phyloP scores from a whole-genome alignment of 257 asterid species.

The Gentiana straminea region DNA sequence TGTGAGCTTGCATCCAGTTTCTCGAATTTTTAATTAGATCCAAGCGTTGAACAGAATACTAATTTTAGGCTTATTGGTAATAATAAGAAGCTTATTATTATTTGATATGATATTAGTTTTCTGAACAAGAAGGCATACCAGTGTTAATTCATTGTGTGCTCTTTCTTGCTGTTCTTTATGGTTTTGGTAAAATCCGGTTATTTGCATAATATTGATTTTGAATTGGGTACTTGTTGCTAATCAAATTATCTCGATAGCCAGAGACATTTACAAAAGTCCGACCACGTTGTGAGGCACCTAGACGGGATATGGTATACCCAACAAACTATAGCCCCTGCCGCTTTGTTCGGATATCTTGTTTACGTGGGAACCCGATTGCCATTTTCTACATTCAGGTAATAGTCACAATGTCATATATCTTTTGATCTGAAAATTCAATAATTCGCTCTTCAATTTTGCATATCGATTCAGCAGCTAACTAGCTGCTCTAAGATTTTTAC shows the following conservation, averaged over 20 bases:
- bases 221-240: slow-evolving; percentile 5
- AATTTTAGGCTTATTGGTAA: too few species aligned
- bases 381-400: slow-evolving; percentile 86
- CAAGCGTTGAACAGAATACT: too few species aligned
- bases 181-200: neutral
- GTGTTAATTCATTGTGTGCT: too few species aligned
- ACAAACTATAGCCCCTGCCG: slow-evolving; percentile 87
- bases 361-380: slow-evolving; percentile 97
- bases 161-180: slow-evolving; percentile 1
- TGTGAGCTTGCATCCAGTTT: too few species aligned
- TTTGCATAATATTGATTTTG: neutral
- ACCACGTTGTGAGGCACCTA: slow-evolving; percentile 98
- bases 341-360: slow-evolving; percentile 87
- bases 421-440: slow-evolving; percentile 13
- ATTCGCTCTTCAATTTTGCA: neutral
- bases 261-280: slow-evolving; percentile 87
- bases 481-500: neutral
- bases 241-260: slow-evolving; percentile 51
- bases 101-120: too few species aligned
- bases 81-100: too few species aligned
- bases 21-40: too few species aligned
- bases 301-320: slow-evolving; percentile 86
- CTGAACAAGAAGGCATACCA: too few species aligned
- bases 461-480: neutral
- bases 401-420: slow-evolving; percentile 6